Evolutionary conservation across 2,329 filamentous ascomycete genomes (phyloP).

Genomic region (Mycosphaerelloides madeirae): DNA sequence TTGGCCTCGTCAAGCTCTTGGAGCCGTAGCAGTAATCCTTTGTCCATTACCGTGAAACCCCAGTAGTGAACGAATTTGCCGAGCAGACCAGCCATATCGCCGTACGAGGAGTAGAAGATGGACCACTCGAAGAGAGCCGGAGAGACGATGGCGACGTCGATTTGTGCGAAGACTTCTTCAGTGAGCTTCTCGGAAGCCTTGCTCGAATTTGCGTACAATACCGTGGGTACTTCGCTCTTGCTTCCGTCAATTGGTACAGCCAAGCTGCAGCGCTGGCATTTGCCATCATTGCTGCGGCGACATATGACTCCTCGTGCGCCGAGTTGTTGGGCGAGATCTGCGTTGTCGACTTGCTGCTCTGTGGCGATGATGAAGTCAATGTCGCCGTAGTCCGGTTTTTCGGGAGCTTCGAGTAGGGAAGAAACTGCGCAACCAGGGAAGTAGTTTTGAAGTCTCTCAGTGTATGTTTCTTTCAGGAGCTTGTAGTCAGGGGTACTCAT

Average conservation of each 20-base stretch:
- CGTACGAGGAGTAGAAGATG: slow-evolving; percentile 64
- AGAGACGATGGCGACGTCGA: slow-evolving; percentile 61
- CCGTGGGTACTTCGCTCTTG: background rate
- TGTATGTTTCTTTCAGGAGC: slow-evolving; percentile 45
- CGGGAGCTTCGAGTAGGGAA: slow-evolving; percentile 63
- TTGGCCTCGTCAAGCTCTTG: slow-evolving; percentile 61
- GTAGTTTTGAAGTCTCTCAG: slow-evolving; percentile 40
- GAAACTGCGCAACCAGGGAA: slow-evolving; percentile 52
- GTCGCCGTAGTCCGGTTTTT: slow-evolving; percentile 65
- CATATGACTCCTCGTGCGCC: slow-evolving; percentile 38
- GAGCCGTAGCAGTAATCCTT: slow-evolving; percentile 61
- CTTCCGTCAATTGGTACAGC: slow-evolving; percentile 21
- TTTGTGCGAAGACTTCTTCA: slow-evolving; percentile 50
- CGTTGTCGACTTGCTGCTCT: slow-evolving; percentile 17
- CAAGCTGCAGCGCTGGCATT: slow-evolving; percentile 16
- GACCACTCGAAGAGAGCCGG: slow-evolving; percentile 53
- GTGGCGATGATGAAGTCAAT: slow-evolving; percentile 58
- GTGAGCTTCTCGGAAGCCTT: slow-evolving; percentile 4
- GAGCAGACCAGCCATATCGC: slow-evolving; percentile 65
- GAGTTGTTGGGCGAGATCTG: slow-evolving; percentile 40
- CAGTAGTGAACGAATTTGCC: slow-evolving; percentile 59
- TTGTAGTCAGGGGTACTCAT: slow-evolving; percentile 59
- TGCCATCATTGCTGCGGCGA: slow-evolving; percentile 6
- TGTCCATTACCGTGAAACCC: slow-evolving; percentile 62
- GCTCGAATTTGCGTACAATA: background rate